Percentiles rank a stretch among this genome's conserved stretches.
These are phyloP conservation scores for Hygrocybe punicea DNA, from an alignment of 768 basidiomycete species.

Conservation along the genomic window DNA sequence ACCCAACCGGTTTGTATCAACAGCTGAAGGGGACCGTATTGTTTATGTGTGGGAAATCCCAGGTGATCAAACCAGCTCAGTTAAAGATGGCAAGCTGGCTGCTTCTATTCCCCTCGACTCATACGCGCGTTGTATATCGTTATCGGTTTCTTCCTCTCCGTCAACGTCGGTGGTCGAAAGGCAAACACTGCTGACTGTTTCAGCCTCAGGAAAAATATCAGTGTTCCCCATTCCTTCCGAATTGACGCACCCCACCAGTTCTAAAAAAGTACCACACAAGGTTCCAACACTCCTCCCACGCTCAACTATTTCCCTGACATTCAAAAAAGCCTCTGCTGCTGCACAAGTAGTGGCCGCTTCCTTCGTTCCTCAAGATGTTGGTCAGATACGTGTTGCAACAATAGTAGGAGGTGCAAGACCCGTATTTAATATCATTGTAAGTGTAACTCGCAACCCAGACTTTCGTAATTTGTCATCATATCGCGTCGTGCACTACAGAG, in stretches of 20 bases:
- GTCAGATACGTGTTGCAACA: constrained; percentile 50
- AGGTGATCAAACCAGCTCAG: constrained; percentile 24
- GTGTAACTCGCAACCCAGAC: constrained; percentile 16
- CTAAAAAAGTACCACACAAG: constrained; percentile 43
- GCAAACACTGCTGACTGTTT: constrained; percentile 50
- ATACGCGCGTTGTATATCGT: constrained; percentile 48
- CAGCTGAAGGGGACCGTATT: constrained; percentile 60
- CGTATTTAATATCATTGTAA: constrained; percentile 57
- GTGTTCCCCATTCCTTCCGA: constrained; percentile 54
- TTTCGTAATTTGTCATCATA: not conserved
- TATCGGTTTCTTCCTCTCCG: constrained; percentile 30
- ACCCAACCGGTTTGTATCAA: constrained; percentile 52
- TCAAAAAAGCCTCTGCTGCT: constrained; percentile 36
- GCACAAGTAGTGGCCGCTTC: constrained; percentile 45
- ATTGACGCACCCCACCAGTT: constrained; percentile 36
- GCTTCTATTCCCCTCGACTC: constrained; percentile 65
- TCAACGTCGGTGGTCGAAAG: constrained; percentile 26
- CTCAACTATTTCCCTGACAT: constrained; percentile 43
- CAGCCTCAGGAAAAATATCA: constrained; percentile 56
- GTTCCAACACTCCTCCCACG: constrained; percentile 52
- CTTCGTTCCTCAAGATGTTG: constrained; percentile 41
- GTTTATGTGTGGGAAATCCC: constrained; percentile 60
- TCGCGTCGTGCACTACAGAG: constrained; percentile 32
- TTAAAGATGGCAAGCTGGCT: constrained; percentile 48
- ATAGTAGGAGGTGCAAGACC: constrained; percentile 55